phyloP scores from a whole-genome alignment of 2,329 filamentous ascomycete species.

The Pseudogymnoascus sp. region DNA sequence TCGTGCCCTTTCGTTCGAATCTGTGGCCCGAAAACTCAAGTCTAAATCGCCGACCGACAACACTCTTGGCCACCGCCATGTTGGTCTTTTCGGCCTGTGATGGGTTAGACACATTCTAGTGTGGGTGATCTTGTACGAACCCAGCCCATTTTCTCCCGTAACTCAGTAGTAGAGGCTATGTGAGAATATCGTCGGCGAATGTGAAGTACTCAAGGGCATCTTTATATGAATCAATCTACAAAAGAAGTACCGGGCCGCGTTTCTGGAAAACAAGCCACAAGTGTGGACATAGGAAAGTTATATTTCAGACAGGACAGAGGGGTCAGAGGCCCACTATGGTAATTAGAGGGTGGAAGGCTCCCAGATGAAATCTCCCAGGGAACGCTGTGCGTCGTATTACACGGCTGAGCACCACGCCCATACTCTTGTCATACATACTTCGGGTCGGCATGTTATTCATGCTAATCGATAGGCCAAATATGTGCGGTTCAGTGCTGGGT shows the following conservation, averaged over 20 bases:
- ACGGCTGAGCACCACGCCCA: not conserved
- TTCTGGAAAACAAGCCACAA: not conserved
- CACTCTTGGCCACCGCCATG: slow-evolving; percentile 49
- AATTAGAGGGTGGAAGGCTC: not conserved
- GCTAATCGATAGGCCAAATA: not conserved
- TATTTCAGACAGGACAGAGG: not conserved
- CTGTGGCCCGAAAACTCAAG: slow-evolving; percentile 75
- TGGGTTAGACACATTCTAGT: not conserved
- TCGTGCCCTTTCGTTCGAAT: slow-evolving; percentile 48
- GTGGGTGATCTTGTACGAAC: not conserved
- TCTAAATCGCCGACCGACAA: slow-evolving; percentile 66
- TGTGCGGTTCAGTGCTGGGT: not conserved
- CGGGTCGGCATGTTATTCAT: not conserved
- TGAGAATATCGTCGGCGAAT: not conserved
- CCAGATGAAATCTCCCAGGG: not conserved
- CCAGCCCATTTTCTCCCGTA: not conserved
- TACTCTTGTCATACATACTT: slow-evolving; percentile 1
- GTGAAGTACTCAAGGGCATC: not conserved
- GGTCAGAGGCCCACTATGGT: not conserved
- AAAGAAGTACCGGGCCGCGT: not conserved
- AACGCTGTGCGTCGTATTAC: not conserved
- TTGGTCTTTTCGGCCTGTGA: slow-evolving; percentile 9
- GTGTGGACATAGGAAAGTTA: not conserved
- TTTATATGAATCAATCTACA: not conserved
- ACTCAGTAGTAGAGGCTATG: not conserved